Evolutionary conservation across 805 yeast species (phyloP).

Genomic region (Metschnikowia sp.): DNA sequence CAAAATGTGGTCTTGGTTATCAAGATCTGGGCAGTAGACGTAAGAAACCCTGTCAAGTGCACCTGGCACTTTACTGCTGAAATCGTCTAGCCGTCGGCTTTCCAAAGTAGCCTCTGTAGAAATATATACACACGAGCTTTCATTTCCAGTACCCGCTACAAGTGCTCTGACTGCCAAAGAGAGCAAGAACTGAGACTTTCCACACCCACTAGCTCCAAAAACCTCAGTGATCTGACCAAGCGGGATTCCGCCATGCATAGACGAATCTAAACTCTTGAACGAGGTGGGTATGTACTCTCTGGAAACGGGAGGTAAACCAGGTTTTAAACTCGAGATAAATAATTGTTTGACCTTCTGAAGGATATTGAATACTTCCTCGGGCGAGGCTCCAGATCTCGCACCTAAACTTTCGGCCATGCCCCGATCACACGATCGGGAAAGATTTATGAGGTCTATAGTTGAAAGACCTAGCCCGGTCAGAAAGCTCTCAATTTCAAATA

Average conservation of each 20-base stretch:
- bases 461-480: slow-evolving; percentile 9
- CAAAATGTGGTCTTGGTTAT: slow-evolving; percentile 69
- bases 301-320: neutral
- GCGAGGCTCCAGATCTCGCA: slow-evolving; percentile 4
- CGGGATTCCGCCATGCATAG: slow-evolving; percentile 14
- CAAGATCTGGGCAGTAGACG: slow-evolving; percentile 62
- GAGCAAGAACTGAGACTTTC: slow-evolving; percentile 77
- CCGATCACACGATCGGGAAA: neutral
- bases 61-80: slow-evolving; percentile 10
- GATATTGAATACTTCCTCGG: slow-evolving; percentile 3
- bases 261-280: slow-evolving; percentile 6
- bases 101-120: slow-evolving; percentile 76
- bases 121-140: slow-evolving; percentile 49
- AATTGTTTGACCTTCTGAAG: neutral
- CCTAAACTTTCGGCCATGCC: slow-evolving; percentile 1
- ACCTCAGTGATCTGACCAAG: slow-evolving; percentile 52
- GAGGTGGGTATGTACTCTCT: slow-evolving; percentile 8
- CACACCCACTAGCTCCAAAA: slow-evolving; percentile 81
- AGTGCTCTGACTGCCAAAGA: slow-evolving; percentile 45
- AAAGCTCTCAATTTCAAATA: slow-evolving; percentile 1
- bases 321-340: neutral
- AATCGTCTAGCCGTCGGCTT: slow-evolving; percentile 50
- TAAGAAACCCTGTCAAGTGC: slow-evolving; percentile 42
- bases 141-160: neutral
- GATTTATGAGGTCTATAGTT: slow-evolving; percentile 2